A percentile compares a stretch with the other conserved stretches of the same genome.
Conservation (phyloP, 2,329 filamentous ascomycete species). For the Parastagonospora nodorum region DNA sequence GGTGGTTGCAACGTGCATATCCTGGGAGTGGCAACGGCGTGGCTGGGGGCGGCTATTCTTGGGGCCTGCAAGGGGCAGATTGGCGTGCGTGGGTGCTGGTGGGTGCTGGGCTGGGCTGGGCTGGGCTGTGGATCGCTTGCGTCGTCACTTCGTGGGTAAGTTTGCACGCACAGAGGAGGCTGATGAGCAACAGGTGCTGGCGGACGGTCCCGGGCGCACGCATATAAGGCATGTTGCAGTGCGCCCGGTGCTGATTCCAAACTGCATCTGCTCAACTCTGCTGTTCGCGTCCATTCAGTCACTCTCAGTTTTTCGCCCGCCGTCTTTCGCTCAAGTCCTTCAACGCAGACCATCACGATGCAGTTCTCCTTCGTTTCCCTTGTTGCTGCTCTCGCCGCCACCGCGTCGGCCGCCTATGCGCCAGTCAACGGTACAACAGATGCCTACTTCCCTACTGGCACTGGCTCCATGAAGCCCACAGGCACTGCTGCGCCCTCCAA, state of each 20-base stretch:
- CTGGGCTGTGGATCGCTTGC: neutral
- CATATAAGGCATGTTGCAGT: neutral
- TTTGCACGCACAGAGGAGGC: neutral
- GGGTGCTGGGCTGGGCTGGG: neutral
- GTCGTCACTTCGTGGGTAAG: neutral
- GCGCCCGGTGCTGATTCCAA: neutral
- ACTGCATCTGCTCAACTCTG: neutral
- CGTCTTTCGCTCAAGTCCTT: neutral
- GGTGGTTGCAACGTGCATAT: neutral
- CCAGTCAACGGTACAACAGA: constrained; percentile 30
- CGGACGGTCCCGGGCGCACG: neutral
- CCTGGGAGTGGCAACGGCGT: neutral
- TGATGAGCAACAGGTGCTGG: no score
- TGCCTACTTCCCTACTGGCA: constrained; percentile 31
- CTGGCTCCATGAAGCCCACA: constrained; percentile 17
- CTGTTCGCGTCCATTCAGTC: neutral
- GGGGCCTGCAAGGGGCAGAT: neutral
- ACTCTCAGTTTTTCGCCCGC: neutral
- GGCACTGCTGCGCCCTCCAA: constrained; percentile 11
- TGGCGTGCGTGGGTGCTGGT: neutral
- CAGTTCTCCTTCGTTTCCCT: constrained; percentile 36
- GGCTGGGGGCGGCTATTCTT: neutral
- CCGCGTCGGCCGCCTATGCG: constrained; percentile 30
- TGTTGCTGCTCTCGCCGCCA: constrained; percentile 31
- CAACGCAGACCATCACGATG: constrained; percentile 24